These are phyloP conservation scores for Yarrowia phangngaensis DNA, from an alignment of 805 yeast species.

Conservation along the genomic window DNA sequence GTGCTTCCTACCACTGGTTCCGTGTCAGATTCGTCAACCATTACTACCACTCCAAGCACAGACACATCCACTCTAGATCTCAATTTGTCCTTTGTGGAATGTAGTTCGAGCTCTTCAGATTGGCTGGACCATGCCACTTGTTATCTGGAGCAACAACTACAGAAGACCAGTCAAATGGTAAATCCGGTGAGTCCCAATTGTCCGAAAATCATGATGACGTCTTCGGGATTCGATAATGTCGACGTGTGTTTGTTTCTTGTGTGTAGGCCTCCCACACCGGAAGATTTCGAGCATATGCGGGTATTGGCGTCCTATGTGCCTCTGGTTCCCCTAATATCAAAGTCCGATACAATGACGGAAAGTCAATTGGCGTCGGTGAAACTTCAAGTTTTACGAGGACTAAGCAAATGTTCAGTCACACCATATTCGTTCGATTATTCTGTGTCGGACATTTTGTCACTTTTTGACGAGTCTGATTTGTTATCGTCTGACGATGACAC, in stretches of 20 bases:
- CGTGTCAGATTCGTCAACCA: slow-evolving; percentile 14
- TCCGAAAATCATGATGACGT: slow-evolving; percentile 29
- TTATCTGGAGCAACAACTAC: slow-evolving; percentile 33
- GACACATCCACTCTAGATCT: slow-evolving; percentile 28
- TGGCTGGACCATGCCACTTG: slow-evolving; percentile 30
- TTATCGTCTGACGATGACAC: slow-evolving; percentile 19
- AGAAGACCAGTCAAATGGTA: slow-evolving; percentile 30
- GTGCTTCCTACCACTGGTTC: not conserved
- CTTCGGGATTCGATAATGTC: slow-evolving; percentile 30
- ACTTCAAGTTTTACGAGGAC: not conserved
- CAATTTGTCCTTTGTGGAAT: slow-evolving; percentile 33
- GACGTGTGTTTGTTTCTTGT: slow-evolving; percentile 32
- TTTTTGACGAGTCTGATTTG: slow-evolving; percentile 2
- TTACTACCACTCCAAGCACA: not conserved
- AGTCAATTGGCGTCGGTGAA: slow-evolving; percentile 8
- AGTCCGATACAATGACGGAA: slow-evolving; percentile 2
- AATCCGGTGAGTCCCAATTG: slow-evolving; percentile 32
- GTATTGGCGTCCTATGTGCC: slow-evolving; percentile 8
- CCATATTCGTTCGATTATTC: slow-evolving; percentile 12
- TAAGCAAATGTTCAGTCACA: not conserved
- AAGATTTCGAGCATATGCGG: slow-evolving; percentile 14
- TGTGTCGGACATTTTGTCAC: slow-evolving; percentile 5
- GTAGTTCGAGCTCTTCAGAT: slow-evolving; percentile 23
- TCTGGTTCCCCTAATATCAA: slow-evolving; percentile 5
- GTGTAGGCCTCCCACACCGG: slow-evolving; percentile 18